phyloP scores from a whole-genome alignment of 257 asterid species.

The Solanum appendiculatum region DNA sequence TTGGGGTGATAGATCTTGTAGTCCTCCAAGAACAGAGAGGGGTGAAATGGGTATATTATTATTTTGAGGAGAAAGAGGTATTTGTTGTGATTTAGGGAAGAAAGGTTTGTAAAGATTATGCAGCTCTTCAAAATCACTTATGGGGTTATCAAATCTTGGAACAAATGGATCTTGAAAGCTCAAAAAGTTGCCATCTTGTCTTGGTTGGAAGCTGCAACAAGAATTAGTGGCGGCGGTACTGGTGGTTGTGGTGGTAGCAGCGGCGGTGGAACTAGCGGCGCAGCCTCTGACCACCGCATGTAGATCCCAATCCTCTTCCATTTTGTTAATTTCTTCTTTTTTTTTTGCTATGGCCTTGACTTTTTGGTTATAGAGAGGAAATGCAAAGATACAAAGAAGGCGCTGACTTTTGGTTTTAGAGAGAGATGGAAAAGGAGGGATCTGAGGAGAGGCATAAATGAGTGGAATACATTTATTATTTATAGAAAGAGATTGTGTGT shows the following conservation, averaged over 20 bases:
- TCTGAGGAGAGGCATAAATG: background rate
- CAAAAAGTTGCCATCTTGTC: conserved; percentile 22
- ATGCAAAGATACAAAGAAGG: conserved; percentile 23
- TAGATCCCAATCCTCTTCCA: conserved; percentile 95
- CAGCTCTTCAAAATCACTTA: conserved; percentile 23
- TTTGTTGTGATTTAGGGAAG: conserved; percentile 14
- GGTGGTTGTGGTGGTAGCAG: conserved; percentile 21
- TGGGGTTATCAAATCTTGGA: conserved; percentile 11
- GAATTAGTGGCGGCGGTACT: background rate
- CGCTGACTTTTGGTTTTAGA: conserved; percentile 46
- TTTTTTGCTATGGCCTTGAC: background rate
- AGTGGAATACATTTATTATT: conserved; percentile 4
- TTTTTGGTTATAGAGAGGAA: background rate
- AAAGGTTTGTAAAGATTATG: conserved; percentile 63
- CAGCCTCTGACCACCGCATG: conserved; percentile 95
- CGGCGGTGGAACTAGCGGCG: conserved; percentile 31
- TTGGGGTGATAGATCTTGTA: conserved; percentile 49
- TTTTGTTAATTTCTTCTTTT: conserved; percentile 3
- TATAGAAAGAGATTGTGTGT: conserved; percentile 8
- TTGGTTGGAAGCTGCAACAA: conserved; percentile 8
- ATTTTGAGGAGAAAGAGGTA: conserved; percentile 18
- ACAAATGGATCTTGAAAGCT: conserved; percentile 39
- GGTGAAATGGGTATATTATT: conserved; percentile 33
- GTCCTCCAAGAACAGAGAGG: conserved; percentile 50
- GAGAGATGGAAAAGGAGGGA: background rate